These are phyloP conservation scores for Suillus cothurnatus DNA, from an alignment of 768 basidiomycete genomes.

Conservation along the genomic window DNA sequence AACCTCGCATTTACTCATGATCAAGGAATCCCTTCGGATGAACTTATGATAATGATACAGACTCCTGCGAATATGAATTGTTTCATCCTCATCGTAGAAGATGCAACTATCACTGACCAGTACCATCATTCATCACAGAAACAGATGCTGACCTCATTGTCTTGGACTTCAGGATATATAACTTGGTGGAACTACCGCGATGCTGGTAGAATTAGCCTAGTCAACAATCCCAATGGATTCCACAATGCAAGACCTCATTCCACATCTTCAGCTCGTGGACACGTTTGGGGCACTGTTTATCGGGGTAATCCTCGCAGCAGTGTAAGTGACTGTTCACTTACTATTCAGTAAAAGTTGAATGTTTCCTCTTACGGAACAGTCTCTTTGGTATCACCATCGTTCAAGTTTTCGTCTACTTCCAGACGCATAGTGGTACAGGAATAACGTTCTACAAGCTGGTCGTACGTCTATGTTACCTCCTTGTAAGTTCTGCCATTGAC, in stretches of 20 bases:
- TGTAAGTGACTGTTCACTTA: neutral
- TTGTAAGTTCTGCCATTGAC: neutral
- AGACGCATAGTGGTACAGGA: neutral
- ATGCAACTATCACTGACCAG: no score
- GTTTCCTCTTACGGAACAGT: neutral
- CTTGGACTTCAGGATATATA: neutral
- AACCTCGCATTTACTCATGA: no score
- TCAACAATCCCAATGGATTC: neutral
- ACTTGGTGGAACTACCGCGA: neutral
- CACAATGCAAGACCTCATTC: neutral
- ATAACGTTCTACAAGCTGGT: no score
- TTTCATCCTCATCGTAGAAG: no score
- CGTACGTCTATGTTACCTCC: neutral
- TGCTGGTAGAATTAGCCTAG: neutral
- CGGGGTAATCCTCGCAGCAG: neutral
- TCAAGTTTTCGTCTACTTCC: constrained; percentile 3
- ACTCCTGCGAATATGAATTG: no score
- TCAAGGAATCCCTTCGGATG: no score
- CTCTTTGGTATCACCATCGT: neutral
- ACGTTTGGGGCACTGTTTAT: neutral
- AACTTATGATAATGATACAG: no score
- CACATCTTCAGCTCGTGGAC: neutral
- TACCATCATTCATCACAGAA: neutral
- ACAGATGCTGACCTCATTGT: neutral
- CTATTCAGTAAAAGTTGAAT: neutral